phyloP scores from a whole-genome alignment of 176 grass and related monocot genomes.

The Rhynchospora tenuis region DNA sequence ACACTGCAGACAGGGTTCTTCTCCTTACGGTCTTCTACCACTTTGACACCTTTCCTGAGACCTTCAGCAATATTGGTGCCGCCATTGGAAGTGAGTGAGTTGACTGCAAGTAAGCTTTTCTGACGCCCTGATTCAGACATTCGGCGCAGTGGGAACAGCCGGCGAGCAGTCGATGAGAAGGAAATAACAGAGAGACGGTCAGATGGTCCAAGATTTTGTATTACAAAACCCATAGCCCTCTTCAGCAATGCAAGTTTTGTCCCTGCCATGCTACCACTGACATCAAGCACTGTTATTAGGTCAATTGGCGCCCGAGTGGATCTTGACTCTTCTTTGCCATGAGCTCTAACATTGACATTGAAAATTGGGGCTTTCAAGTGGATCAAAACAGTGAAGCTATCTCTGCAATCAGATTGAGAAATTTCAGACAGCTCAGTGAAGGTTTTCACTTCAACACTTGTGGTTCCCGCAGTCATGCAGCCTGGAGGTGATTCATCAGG shows the following conservation, averaged over 20 bases:
- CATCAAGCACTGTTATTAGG: conserved; percentile 92
- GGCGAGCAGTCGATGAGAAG: conserved; percentile 81
- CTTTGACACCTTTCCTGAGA: conserved; percentile 87
- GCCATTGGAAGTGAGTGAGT: conserved; percentile 62
- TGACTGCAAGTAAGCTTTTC: conserved; percentile 68
- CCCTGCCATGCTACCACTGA: conserved; percentile 92
- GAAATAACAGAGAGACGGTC: conserved; percentile 77
- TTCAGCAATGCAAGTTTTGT: conserved; percentile 90
- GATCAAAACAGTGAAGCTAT: conserved; percentile 67
- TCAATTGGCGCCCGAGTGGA: conserved; percentile 62
- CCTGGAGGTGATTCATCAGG: conserved; percentile 24
- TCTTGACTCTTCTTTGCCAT: conserved; percentile 20
- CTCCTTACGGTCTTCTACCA: conserved; percentile 70
- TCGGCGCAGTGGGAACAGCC: conserved; percentile 71
- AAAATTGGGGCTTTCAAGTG: conserved; percentile 70
- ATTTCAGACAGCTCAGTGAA: conserved; percentile 74
- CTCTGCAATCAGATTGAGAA: conserved; percentile 50
- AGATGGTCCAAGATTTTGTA: conserved; percentile 78
- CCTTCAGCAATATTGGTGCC: conserved; percentile 91
- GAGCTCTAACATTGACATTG: neutral
- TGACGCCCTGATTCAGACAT: conserved; percentile 76
- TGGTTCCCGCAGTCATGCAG: conserved; percentile 30
- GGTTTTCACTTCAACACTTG: conserved; percentile 68
- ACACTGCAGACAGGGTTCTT: conserved; percentile 95
- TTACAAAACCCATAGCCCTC: conserved; percentile 96